These are phyloP conservation scores for Daldinia sp. DNA, from an alignment of 2,329 filamentous ascomycete genomes.

Conservation along the genomic window DNA sequence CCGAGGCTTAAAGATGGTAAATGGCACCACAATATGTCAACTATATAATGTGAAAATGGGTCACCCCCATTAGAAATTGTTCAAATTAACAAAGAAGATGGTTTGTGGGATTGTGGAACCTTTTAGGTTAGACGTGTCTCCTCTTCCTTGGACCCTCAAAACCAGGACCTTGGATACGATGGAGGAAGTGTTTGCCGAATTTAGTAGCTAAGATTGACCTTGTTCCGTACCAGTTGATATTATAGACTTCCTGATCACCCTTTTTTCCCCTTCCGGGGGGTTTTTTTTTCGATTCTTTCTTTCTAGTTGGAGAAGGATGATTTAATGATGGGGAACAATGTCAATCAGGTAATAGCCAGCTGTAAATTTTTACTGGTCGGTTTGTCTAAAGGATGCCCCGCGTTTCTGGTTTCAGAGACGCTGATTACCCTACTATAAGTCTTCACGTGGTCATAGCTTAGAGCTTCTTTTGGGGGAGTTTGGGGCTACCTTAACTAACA, in stretches of 20 bases:
- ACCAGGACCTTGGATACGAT: background rate
- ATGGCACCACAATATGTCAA: slow-evolving; percentile 11
- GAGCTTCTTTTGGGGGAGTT: too few relatives aligned
- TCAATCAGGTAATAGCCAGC: background rate
- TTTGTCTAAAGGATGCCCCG: slow-evolving; percentile 22
- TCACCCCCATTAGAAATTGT: slow-evolving; percentile 12
- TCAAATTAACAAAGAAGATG: slow-evolving; percentile 23
- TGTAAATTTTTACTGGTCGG: slow-evolving; percentile 22
- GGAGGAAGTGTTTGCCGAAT: background rate
- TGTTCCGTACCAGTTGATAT: background rate
- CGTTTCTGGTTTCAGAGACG: slow-evolving; percentile 8
- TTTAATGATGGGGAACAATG: slow-evolving; percentile 29
- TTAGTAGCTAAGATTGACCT: background rate
- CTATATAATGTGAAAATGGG: slow-evolving; percentile 1
- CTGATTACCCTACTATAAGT: slow-evolving; percentile 1
- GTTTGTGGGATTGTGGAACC: slow-evolving; percentile 31
- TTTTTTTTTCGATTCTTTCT: background rate
- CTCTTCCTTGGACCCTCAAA: slow-evolving; percentile 27
- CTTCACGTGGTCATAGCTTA: slow-evolving; percentile 26
- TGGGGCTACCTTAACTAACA: too few relatives aligned
- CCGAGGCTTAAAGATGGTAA: background rate
- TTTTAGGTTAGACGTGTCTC: slow-evolving; percentile 35
- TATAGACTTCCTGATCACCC: background rate
- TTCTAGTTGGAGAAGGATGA: slow-evolving; percentile 28
- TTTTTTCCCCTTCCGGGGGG: background rate